Evolutionary conservation across 345 rosid genomes (phyloP).

Genomic region (Eucalyptus globulus): DNA sequence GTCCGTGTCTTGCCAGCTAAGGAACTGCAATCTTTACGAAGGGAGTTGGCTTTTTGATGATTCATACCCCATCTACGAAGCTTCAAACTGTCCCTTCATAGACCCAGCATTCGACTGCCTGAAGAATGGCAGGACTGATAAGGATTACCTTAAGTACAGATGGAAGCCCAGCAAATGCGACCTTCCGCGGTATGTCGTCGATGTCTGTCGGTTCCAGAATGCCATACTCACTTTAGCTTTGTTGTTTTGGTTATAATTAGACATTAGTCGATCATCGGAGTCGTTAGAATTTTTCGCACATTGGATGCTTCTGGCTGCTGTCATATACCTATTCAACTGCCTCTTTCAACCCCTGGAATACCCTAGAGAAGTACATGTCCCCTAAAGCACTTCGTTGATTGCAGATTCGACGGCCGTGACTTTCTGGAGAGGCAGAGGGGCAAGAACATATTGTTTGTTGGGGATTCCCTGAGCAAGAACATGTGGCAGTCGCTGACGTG

Average conservation of each 20-base stretch:
- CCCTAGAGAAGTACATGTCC: background rate
- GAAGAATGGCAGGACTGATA: constrained; percentile 65
- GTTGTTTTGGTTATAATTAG: background rate
- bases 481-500: constrained; percentile 26
- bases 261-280: background rate
- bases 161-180: constrained; percentile 63
- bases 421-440: constrained; percentile 18
- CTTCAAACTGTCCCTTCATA: constrained; percentile 51
- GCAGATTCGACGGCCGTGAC: constrained; percentile 14
- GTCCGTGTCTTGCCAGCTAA: background rate
- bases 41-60: constrained; percentile 62
- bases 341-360: background rate
- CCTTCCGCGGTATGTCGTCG: constrained; percentile 36
- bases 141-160: constrained; percentile 41
- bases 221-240: too few species aligned
- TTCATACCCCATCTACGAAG: constrained; percentile 55
- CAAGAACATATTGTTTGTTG: constrained; percentile 29
- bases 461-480: constrained; percentile 32
- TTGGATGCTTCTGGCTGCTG: background rate
- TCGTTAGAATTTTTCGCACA: background rate
- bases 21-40: constrained; percentile 33
- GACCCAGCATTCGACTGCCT: constrained; percentile 59
- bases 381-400: background rate
- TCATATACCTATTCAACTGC: background rate
- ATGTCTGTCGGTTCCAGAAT: background rate